Evolutionary conservation across 148 eudicot genomes (phyloP).

Genomic region (Simmondsia chinensis): DNA sequence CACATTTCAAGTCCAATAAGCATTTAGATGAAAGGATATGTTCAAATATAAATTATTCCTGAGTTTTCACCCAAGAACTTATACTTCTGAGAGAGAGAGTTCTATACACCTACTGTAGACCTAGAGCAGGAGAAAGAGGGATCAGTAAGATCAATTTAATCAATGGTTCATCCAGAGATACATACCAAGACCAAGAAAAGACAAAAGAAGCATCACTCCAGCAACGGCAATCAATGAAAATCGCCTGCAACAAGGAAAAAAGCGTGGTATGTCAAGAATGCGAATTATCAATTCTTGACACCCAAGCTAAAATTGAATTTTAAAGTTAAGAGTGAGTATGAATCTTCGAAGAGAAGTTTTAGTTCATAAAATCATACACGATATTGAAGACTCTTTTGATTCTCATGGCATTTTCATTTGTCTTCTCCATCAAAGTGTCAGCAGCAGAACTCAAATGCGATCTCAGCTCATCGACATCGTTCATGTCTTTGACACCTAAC

Average conservation of each 20-base stretch:
- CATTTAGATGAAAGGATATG: too few species aligned
- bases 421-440: conserved; percentile 54
- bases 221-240: conserved; percentile 61
- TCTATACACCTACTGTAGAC: too few species aligned
- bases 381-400: conserved; percentile 57
- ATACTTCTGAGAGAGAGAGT: too few species aligned
- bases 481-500: conserved; percentile 20
- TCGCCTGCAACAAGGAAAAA: conserved; percentile 36
- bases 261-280: neutral
- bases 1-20: too few species aligned
- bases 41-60: too few species aligned
- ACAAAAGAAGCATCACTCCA: conserved; percentile 60
- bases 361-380: conserved; percentile 50
- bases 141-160: neutral
- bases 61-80: too few species aligned
- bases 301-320: neutral
- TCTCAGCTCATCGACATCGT: conserved; percentile 27
- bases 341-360: too few species aligned
- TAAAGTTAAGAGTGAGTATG: too few species aligned
- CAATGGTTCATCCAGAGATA: conserved; percentile 1
- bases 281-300: conserved; percentile 6
- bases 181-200: conserved; percentile 78
- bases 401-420: conserved; percentile 53
- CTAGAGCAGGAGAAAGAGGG: too few species aligned
- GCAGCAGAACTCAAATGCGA: conserved; percentile 35